Evolutionary conservation across 169 alveolate species (phyloP), one percentile per base, ranked within the genome.

Genomic region (Plasmodium knowlesi): DNA sequence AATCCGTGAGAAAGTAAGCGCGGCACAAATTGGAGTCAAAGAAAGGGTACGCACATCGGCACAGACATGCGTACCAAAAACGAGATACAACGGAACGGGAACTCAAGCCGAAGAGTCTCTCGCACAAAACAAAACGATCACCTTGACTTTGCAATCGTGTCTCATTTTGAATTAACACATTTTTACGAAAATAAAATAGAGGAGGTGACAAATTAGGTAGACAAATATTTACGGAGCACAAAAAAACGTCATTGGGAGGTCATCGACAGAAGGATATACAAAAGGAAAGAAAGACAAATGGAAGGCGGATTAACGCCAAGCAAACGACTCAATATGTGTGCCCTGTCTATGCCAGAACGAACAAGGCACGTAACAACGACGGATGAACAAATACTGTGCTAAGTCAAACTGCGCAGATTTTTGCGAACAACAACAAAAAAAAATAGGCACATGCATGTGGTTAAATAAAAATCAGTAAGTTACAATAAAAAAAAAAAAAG

Each of bases 161-260:
- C 46, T 84, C 39, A n/a, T 72, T 84, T 84, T 84, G 50, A 84
- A 72, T 73, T 84, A 73, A 43, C 50, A 43, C n/a, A 43, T 12
- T 43, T 84, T 32, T 84, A n/a, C 61, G 37, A 72, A 72, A 25
- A 37, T 25, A 28, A 84, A 6, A 71, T n/a, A 57, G 54, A 72
- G 37, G 39, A 72, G 53, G 54, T 37, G 19, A 3, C 10, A 39
- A 81, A 50, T 50, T 28, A 25, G 57, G 37, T 81, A 50, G 50
- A 25, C 78, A 28, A 28, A 53, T 39, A 81, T 53, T 25, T 34
- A 46, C 37, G 32, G n/a, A 34, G 28, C 22, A 82, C 25, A 81
- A 43, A 81, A 46, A 43, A 50, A 81, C 1, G 22, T 16, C 61
- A 74, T 74, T 28, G 54, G 10, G 22, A 10, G 54, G 22, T 34